Evolutionary conservation across 345 rosid genomes (phyloP).

Genomic region (Citrus medica): DNA sequence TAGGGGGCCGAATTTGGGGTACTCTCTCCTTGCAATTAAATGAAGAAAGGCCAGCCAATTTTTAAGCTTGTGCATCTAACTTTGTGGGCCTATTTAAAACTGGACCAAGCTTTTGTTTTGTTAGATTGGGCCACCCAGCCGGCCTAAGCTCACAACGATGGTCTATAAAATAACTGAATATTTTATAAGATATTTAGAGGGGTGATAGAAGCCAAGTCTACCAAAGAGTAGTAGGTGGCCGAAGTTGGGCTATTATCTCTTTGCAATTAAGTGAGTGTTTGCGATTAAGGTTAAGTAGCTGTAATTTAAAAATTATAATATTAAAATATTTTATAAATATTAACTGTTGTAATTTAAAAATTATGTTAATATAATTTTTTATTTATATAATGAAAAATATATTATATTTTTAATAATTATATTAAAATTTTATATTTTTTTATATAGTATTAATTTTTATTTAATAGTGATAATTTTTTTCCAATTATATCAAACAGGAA

Average conservation of each 20-base stretch:
- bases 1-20: neutral
- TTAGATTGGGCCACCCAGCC: neutral
- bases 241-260: too few species aligned
- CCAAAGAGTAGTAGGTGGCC: too few species aligned
- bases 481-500: too few species aligned
- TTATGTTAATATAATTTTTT: too few species aligned
- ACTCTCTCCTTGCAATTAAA: neutral
- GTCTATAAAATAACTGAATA: too few species aligned
- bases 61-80: neutral
- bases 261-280: accelerated
- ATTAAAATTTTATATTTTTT: too few species aligned
- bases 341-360: accelerated
- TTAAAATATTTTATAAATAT: accelerated
- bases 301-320: accelerated
- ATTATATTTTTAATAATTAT: too few species aligned
- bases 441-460: too few species aligned
- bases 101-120: neutral
- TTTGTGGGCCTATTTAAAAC: neutral
- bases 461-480: accelerated
- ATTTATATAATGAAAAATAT: accelerated
- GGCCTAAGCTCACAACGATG: too few species aligned
- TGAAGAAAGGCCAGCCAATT: neutral
- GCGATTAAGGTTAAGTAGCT: accelerated
- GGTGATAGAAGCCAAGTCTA: too few species aligned
- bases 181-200: too few species aligned